Evolutionary conservation across 2,329 filamentous ascomycete genomes (phyloP), one percentile per base, ranked within the genome.

Genomic region (Trichoderma gracile): DNA sequence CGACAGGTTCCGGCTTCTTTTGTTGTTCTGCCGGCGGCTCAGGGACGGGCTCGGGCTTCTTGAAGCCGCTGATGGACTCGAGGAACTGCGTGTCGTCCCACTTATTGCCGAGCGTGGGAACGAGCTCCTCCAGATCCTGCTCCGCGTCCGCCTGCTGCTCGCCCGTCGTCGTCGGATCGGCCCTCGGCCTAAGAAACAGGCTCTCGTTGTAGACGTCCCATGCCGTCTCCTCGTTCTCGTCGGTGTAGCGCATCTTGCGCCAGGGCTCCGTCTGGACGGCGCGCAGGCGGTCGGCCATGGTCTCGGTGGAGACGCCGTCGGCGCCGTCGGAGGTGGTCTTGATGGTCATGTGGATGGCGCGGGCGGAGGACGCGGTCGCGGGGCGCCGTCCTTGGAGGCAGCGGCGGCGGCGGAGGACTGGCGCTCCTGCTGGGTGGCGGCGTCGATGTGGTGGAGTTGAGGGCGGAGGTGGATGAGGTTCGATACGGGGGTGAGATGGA

Each of bases 401-500:
- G 76, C 74, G 75, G 78, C 72, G 33, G 73, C 70, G 59, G 73
- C 72, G 74, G 79, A 72, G 42, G 78, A 77, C 55, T 77, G 76
- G 47, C 81, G 80, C 42, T 90, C 86, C 63, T 91, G 84, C 71
- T 97, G 92, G 53, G 89, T 82, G 52, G 87, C 78, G 3, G 95
- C 94, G 77, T 98, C 95, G 69, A 98, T 83, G 78, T 98, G 93
- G 77, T 97, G 92, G 67, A 96, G 90, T 73, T 97, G 92, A 0
- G 95, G 93, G 4, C 93, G 90, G 73, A 99, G 87, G 74, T 96
- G 92, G 47, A 96, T 90, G 50, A 97, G 86, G 2, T 91, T 89
- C 46, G 89, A 87, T 52, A 96, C 86, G 25, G 90, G 91, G 0
- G 92, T 96, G 45, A 98, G 86, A 78, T 97, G 92, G 10, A 97